phyloP scores from a whole-genome alignment of 2,329 filamentous ascomycete species.

The Seiridium unicorne region DNA sequence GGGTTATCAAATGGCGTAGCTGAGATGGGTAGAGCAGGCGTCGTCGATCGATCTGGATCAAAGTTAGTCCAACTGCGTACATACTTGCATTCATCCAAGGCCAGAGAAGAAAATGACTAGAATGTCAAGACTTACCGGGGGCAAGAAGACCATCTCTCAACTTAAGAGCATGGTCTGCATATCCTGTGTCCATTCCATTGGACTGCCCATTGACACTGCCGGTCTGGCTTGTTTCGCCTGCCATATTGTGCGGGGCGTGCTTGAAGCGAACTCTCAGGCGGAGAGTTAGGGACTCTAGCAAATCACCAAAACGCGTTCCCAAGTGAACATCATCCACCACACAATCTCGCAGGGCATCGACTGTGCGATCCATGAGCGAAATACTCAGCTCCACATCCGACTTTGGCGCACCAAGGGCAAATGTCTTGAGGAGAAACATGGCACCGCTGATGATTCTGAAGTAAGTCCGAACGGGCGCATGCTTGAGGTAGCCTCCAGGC shows the following conservation, averaged over 20 bases:
- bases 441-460: slow-evolving; percentile 84
- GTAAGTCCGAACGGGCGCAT: slow-evolving; percentile 80
- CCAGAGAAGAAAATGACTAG: neutral
- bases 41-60: slow-evolving; percentile 35
- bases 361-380: slow-evolving; percentile 70
- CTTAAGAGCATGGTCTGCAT: slow-evolving; percentile 20
- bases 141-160: slow-evolving; percentile 24
- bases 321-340: slow-evolving; percentile 85
- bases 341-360: slow-evolving; percentile 71
- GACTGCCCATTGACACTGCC: slow-evolving; percentile 23
- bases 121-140: slow-evolving; percentile 22
- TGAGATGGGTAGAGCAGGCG: slow-evolving; percentile 52
- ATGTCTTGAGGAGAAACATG: slow-evolving; percentile 83
- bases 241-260: slow-evolving; percentile 52
- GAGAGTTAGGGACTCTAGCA: slow-evolving; percentile 76
- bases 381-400: slow-evolving; percentile 76
- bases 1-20: slow-evolving; percentile 62
- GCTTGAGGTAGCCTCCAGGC: slow-evolving; percentile 73
- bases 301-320: slow-evolving; percentile 78
- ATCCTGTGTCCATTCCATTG: slow-evolving; percentile 24
- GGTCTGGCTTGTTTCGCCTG: slow-evolving; percentile 25
- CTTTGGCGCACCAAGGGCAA: slow-evolving; percentile 76
- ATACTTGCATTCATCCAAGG: neutral
- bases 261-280: slow-evolving; percentile 73
- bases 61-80: slow-evolving; percentile 9